These are phyloP conservation scores for Diospyros kaki DNA, from an alignment of 148 eudicot genomes.

Conservation along the genomic window DNA sequence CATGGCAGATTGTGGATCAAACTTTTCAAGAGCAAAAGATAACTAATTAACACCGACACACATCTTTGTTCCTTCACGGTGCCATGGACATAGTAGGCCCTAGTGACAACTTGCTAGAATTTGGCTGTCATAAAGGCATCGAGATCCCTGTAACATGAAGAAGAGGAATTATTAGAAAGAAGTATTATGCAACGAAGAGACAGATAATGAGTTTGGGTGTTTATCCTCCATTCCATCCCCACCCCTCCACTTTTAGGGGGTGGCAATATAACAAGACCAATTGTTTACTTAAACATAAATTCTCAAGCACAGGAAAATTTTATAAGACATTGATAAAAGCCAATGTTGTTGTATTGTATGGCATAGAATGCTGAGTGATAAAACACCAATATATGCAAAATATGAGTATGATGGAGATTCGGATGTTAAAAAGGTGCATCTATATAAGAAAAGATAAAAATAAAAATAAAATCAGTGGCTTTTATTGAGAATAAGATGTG, in stretches of 20 bases:
- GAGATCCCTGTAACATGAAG: constrained; percentile 28
- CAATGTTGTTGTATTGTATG: too few relatives aligned
- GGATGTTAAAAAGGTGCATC: too few relatives aligned
- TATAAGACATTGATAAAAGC: not conserved
- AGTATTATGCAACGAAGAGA: not conserved
- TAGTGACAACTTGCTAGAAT: not conserved
- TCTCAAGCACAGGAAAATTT: not conserved
- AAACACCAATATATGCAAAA: too few relatives aligned
- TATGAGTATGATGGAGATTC: too few relatives aligned
- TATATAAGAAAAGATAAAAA: too few relatives aligned
- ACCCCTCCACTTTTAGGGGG: not conserved
- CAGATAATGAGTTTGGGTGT: not conserved
- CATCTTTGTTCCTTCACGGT: not conserved
- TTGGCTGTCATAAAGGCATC: constrained; percentile 30
- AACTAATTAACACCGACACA: too few relatives aligned
- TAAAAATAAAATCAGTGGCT: too few relatives aligned
- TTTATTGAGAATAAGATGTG: too few relatives aligned
- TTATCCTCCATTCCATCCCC: not conserved
- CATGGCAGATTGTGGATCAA: not conserved
- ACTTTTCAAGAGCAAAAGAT: not conserved
- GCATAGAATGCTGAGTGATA: too few relatives aligned
- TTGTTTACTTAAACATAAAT: not conserved
- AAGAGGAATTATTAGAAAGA: not conserved
- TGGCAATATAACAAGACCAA: not conserved
- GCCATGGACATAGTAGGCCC: constrained; percentile 1